Evolutionary conservation across 257 asterid species (phyloP).

Genomic region (Ilex asprella): DNA sequence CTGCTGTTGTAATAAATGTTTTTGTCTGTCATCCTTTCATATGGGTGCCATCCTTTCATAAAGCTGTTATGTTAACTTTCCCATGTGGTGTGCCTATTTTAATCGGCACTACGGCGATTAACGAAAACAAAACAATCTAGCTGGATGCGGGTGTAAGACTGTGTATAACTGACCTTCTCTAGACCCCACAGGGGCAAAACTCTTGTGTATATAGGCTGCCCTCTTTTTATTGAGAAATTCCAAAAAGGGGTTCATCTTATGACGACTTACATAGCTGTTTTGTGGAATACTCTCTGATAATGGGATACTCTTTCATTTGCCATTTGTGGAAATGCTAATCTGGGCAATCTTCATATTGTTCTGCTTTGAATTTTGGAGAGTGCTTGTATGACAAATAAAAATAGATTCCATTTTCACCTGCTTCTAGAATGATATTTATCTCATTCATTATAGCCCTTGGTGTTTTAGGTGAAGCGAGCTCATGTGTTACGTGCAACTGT

Average conservation of each 20-base stretch:
- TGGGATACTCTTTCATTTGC: background rate
- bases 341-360: background rate
- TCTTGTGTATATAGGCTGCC: no score
- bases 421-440: constrained; percentile 6
- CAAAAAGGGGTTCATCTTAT: no score
- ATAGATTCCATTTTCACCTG: constrained; percentile 14
- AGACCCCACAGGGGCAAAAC: no score
- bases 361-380: background rate
- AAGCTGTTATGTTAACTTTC: background rate
- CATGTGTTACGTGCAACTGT: constrained; percentile 62
- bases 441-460: constrained; percentile 18
- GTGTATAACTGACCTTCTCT: no score
- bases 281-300: background rate
- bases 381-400: background rate
- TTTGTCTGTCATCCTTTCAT: background rate
- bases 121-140: no score
- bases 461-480: constrained; percentile 34
- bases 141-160: no score
- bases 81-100: background rate
- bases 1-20: background rate
- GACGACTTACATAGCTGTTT: no score
- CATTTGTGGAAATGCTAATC: background rate
- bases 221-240: no score
- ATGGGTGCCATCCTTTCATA: background rate
- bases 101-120: no score